Conservation (phyloP, 1,284 basidiomycete species). For the Pholiota adiposa region DNA sequence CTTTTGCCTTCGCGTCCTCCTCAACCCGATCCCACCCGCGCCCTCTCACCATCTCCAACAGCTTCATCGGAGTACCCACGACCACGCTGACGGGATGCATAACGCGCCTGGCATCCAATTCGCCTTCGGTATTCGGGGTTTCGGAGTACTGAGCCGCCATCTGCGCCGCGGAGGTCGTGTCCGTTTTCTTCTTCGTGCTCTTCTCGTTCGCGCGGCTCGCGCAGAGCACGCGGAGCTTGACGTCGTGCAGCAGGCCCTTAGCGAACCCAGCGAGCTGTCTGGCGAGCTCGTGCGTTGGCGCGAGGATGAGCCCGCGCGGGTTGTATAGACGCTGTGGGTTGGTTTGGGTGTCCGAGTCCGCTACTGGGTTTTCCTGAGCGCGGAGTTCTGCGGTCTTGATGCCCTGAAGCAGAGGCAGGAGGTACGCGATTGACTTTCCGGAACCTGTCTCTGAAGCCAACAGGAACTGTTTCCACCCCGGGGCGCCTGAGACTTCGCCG, state of each 20-base stretch:
- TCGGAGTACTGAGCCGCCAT: conserved; percentile 48
- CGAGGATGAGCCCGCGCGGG: conserved; percentile 80
- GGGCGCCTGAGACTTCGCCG: conserved; percentile 15
- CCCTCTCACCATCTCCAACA: conserved; percentile 74
- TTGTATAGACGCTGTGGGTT: conserved; percentile 37
- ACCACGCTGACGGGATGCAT: conserved; percentile 70
- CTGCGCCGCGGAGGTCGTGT: conserved; percentile 51
- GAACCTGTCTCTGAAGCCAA: conserved; percentile 89
- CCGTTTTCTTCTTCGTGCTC: conserved; percentile 34
- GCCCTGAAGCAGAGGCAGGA: conserved; percentile 79
- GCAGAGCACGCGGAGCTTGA: conserved; percentile 78
- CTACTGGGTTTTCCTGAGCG: conserved; percentile 12
- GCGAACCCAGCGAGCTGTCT: conserved; percentile 77
- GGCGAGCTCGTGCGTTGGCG: conserved; percentile 87
- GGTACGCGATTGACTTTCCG: conserved; percentile 89
- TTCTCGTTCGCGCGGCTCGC: conserved; percentile 64
- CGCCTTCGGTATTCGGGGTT: conserved; percentile 28
- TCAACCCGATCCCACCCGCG: conserved; percentile 63
- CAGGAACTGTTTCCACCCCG: conserved; percentile 59
- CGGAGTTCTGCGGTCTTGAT: conserved; percentile 65
- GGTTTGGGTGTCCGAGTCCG: not conserved
- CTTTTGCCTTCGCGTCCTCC: conserved; percentile 22
- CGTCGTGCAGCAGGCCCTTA: conserved; percentile 73
- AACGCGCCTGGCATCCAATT: conserved; percentile 31
- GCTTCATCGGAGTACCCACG: conserved; percentile 76